Evolutionary conservation across 1,284 basidiomycete species (phyloP).

Genomic region (Dichomitus squalens): DNA sequence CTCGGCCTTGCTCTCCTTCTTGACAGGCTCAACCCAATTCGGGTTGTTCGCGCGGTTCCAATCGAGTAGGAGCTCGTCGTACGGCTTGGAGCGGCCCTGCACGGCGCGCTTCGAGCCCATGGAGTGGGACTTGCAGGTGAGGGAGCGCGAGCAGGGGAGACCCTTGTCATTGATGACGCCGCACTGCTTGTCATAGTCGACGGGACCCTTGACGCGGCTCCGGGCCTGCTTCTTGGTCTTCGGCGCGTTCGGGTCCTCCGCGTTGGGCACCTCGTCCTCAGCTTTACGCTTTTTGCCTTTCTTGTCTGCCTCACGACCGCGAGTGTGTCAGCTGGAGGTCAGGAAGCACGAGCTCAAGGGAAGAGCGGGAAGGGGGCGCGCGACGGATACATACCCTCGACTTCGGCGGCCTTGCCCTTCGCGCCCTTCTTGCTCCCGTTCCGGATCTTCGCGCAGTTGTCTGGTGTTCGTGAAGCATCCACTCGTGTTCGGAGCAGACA

Average conservation of each 20-base stretch:
- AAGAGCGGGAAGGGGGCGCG: background rate
- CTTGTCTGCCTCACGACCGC: conserved; percentile 29
- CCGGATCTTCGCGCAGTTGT: conserved; percentile 64
- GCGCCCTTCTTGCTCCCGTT: conserved; percentile 54
- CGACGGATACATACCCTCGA: conserved; percentile 16
- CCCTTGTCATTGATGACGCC: conserved; percentile 98
- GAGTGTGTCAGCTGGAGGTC: conserved; percentile 1
- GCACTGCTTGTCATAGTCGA: conserved; percentile 92
- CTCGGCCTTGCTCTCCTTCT: conserved; percentile 80
- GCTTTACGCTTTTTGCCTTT: conserved; percentile 75
- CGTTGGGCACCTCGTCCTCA: conserved; percentile 57
- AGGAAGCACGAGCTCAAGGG: background rate
- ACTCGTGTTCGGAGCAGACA: background rate
- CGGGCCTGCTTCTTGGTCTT: conserved; percentile 80
- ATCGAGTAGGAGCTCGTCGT: conserved; percentile 88
- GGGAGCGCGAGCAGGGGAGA: conserved; percentile 91
- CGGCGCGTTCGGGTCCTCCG: conserved; percentile 57
- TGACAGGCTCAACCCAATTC: conserved; percentile 91
- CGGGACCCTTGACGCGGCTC: conserved; percentile 79
- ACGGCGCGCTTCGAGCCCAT: conserved; percentile 97
- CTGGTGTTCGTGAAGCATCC: conserved; percentile 36
- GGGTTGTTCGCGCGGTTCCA: conserved; percentile 95
- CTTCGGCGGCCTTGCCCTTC: conserved; percentile 49
- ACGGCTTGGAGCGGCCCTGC: conserved; percentile 81
- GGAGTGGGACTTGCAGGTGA: conserved; percentile 98